Evolutionary conservation across 371 early-diverging fungal genomes (phyloP), one percentile per base, ranked within the genome.

Genomic region (Vairimorpha necatrix): DNA sequence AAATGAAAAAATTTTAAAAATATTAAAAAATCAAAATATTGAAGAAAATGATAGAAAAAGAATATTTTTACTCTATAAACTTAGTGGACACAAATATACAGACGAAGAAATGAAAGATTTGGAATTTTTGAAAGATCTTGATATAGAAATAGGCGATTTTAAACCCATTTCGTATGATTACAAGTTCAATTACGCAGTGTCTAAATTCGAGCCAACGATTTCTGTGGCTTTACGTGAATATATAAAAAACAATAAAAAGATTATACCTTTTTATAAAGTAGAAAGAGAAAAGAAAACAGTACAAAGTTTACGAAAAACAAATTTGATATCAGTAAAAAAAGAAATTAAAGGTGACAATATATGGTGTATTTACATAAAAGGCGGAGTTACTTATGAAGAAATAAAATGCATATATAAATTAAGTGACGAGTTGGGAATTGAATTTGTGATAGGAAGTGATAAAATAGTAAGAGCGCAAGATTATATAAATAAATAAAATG

Each of bases 201-300:
- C 68, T 63, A 50, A 84, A 61, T 83, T 79, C 48, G 76, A 80
- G 48, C 84, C 86, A 13, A 20, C 81, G 26, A 36, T 83, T 16
- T 26, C 22, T n/a, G 75, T 81, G 62, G 54, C 84, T 18, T 36
- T 85, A 11, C 58, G 42, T 13, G 67, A 66, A 3, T 74, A 80
- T 76, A 33, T 78, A 20, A 66, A 61, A 26, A 81, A 82, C 20
- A 69, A 83, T 32, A 42, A 47, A 50, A n/a, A 39, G 7, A n/a
- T 79, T 50, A 34, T 48, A 32, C 20, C 69, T 62, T 36, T 78
- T 54, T 58, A 24, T 70, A 53, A 65, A 42, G 32, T 73, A 68
- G 50, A 39, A 61, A 24, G 39, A 46, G 54, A 69, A 68, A 62
- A 56, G 24, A n/a, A 34, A 22, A 38, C 69, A 22, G 67, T 74